phyloP scores from a whole-genome alignment of 2,329 filamentous ascomycete species.

The Sarocladiaceae sp. region DNA sequence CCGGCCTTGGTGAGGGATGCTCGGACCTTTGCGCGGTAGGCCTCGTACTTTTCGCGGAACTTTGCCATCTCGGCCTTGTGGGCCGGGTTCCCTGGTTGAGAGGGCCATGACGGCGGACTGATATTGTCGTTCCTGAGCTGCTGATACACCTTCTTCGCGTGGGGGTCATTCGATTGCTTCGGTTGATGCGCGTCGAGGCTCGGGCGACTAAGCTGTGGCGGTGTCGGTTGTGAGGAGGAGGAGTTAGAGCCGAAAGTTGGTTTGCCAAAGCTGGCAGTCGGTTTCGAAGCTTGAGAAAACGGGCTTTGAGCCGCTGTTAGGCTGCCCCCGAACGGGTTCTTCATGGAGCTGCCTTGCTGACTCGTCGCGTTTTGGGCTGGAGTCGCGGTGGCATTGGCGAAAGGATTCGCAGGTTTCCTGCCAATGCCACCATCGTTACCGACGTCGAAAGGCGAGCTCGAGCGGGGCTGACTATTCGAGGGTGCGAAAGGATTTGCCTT shows the following conservation, averaged over 20 bases:
- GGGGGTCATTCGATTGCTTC: conserved; percentile 27
- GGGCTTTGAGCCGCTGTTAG: neutral
- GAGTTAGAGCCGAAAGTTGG: neutral
- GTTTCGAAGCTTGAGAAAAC: neutral
- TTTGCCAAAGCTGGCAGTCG: neutral
- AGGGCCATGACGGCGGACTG: conserved; percentile 47
- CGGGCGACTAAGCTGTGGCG: conserved; percentile 10
- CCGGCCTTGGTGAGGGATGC: conserved; percentile 51
- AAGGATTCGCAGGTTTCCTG: conserved; percentile 1
- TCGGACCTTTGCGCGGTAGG: conserved; percentile 51
- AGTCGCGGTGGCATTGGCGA: conserved; percentile 1
- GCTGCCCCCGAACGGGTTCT: conserved; percentile 12
- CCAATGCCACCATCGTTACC: conserved; percentile 17
- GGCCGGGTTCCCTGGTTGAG: conserved; percentile 44
- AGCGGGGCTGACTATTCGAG: conserved; percentile 17
- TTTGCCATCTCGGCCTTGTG: conserved; percentile 46
- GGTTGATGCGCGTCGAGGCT: conserved; percentile 15
- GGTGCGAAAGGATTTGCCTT: conserved; percentile 23
- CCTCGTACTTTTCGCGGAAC: conserved; percentile 50
- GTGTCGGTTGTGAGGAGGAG: conserved; percentile 1
- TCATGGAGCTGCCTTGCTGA: conserved; percentile 17
- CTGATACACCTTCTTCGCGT: conserved; percentile 44
- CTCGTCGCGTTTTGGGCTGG: conserved; percentile 2
- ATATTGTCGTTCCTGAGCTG: conserved; percentile 51
- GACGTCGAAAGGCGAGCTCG: conserved; percentile 12